A percentile compares a stretch with the other conserved stretches of the same genome.
phyloP scores from a whole-genome alignment of 805 yeast species.

The Wickerhamomyces subpelliculosus region DNA sequence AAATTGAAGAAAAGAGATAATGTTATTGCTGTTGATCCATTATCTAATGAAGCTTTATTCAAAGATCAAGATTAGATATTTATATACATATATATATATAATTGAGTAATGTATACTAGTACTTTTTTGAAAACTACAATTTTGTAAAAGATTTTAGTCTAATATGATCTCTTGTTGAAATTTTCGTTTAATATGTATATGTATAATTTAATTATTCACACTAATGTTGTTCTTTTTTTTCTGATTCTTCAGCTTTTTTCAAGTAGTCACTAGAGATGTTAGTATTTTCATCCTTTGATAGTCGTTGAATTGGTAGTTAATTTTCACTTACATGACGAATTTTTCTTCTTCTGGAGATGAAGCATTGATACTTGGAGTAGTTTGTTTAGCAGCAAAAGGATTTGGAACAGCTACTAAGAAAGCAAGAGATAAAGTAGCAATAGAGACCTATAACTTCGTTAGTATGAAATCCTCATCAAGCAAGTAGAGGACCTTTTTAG shows the following conservation, averaged over 20 bases:
- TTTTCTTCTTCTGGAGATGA: conserved; percentile 83
- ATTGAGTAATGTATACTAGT: neutral
- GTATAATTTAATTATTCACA: neutral
- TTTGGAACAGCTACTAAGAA: conserved; percentile 61
- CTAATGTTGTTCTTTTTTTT: conserved; percentile 21
- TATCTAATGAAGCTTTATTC: conserved; percentile 71
- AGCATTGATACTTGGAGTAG: conserved; percentile 64
- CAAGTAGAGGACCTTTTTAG: too few relatives aligned
- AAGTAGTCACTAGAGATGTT: conserved; percentile 45
- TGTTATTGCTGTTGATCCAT: conserved; percentile 73
- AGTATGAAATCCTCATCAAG: too few relatives aligned
- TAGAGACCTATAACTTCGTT: conserved; percentile 44
- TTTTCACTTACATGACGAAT: conserved; percentile 40
- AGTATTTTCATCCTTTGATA: conserved; percentile 1
- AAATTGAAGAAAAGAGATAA: conserved; percentile 71
- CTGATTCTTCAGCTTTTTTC: conserved; percentile 35
- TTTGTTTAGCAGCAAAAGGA: conserved; percentile 38
- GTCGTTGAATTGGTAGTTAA: neutral
- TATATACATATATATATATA: conserved; percentile 5
- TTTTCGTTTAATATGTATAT: neutral
- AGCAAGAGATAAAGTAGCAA: conserved; percentile 73
- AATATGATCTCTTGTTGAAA: neutral
- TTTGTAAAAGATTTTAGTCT: neutral
- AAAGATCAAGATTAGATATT: conserved; percentile 28
- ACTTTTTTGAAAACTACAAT: conserved; percentile 2